Conservation (phyloP, 441 rosid species). For the Croton setiger region DNA sequence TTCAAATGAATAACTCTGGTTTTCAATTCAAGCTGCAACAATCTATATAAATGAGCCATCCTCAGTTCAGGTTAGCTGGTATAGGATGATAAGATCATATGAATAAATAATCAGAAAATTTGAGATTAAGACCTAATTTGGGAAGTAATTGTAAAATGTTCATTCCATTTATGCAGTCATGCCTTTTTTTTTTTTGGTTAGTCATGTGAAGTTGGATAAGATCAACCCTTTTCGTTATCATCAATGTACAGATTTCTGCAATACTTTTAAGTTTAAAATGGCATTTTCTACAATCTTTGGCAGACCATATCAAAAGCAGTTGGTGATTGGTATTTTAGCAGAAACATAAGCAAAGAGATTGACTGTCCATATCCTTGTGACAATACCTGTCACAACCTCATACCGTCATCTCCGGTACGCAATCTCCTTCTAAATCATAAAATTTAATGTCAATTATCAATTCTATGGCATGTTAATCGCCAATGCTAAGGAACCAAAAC, state of each 20-base stretch:
- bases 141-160: not conserved
- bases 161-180: not conserved
- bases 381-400: conserved; percentile 70
- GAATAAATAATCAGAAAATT: not conserved
- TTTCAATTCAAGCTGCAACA: not conserved
- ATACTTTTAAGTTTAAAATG: not conserved
- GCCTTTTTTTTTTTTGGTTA: not conserved
- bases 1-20: not conserved
- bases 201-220: not conserved
- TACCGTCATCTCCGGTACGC: conserved; percentile 41
- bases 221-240: not conserved
- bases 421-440: not conserved
- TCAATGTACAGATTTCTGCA: not conserved
- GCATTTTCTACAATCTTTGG: not conserved
- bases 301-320: conserved; percentile 91
- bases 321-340: conserved; percentile 92
- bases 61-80: not conserved
- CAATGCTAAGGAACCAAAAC: conserved; percentile 10
- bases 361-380: conserved; percentile 89
- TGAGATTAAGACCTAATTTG: not conserved
- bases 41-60: not conserved
- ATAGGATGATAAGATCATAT: not conserved
- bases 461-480: not conserved
- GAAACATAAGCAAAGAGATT: conserved; percentile 49
- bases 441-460: not conserved